These are phyloP conservation scores for Strobilomyces confusus DNA, from an alignment of 768 basidiomycete genomes.

Conservation along the genomic window DNA sequence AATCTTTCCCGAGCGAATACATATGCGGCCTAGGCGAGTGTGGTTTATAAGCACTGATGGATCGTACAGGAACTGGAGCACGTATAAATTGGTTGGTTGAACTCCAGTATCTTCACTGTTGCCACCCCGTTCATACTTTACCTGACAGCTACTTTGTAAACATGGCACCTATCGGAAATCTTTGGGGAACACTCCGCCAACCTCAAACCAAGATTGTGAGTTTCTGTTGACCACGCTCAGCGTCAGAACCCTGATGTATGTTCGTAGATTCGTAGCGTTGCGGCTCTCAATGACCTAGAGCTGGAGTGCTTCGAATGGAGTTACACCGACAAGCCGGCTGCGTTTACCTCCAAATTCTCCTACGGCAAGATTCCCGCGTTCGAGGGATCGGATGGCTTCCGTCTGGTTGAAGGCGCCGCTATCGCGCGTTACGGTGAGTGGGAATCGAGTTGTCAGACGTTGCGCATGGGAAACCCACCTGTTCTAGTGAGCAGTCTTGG, in stretches of 20 bases:
- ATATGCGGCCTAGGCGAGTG: no score
- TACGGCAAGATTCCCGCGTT: conserved; percentile 21
- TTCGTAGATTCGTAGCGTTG: conserved; percentile 12
- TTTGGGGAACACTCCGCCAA: conserved; percentile 15
- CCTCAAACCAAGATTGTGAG: conserved; percentile 17
- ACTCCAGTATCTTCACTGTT: not conserved
- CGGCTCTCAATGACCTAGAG: conserved; percentile 13
- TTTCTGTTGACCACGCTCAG: not conserved
- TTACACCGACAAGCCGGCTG: conserved; percentile 9
- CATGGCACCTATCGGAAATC: conserved; percentile 19
- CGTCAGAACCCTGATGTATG: not conserved
- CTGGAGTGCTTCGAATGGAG: conserved; percentile 7
- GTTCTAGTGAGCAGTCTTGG: conserved; percentile 12
- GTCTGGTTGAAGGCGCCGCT: conserved; percentile 9
- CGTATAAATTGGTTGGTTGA: no score
- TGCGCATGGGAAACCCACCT: not conserved
- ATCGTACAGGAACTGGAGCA: no score
- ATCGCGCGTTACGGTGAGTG: conserved; percentile 21
- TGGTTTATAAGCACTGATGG: no score
- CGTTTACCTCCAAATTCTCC: conserved; percentile 12
- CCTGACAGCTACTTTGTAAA: not conserved
- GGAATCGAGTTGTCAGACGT: not conserved
- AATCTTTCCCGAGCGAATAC: no score
- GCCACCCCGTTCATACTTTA: no score
- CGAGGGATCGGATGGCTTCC: conserved; percentile 16